Evolutionary conservation across 2,329 filamentous ascomycete species (phyloP), one percentile per base, ranked within the genome.

Genomic region (Fusarium denticulatum): DNA sequence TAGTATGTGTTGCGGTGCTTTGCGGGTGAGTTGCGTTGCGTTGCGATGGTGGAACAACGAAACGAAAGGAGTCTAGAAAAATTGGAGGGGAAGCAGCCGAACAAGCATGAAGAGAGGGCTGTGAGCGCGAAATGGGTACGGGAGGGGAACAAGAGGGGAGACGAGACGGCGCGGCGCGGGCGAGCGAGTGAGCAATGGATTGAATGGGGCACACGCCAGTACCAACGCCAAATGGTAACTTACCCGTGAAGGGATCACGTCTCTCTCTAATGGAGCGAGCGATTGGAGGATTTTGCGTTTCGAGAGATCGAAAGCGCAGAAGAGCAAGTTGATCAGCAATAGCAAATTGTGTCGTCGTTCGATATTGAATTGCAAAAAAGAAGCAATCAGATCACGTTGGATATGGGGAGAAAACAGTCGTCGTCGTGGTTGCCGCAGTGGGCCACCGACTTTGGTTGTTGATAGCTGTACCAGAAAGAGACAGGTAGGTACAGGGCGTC

Each of bases 211-310:
- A 50, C 62, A 64, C 68, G 69, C 66, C 60, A 46, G 72, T 18
- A 37, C 56, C 55, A 47, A 24, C 43, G 30, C 40, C 53, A 52
- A 52, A 56, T 52, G 24, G 46, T 74, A 78, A 82, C 81, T 81
- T 77, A 82, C 81, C 75, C 64, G 76, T 79, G 81, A 83, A 83
- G 82, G 80, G 80, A 83, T 83, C 81, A 80, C 82, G 82, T 81
- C 81, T 76, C 70, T 81, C 81, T 76, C 70, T 75, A 59, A 68
- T 53, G 34, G 50, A 56, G 13, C n/a, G 37, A 56, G 66, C 64
- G 69, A 70, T 34, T 47, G 55, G 30, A 36, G 24, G 59, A 58
- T 40, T 71, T 65, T 65, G 64, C 65, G 68, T 76, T 73, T 70
- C 72, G 66, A 59, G 57, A 36, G 15, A 64, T 57, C 56, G 71